A percentile compares a stretch with the other conserved stretches of the same genome.
Evolutionary conservation across 345 rosid species (phyloP).

Genomic region (Eucalyptus erythrocorys): DNA sequence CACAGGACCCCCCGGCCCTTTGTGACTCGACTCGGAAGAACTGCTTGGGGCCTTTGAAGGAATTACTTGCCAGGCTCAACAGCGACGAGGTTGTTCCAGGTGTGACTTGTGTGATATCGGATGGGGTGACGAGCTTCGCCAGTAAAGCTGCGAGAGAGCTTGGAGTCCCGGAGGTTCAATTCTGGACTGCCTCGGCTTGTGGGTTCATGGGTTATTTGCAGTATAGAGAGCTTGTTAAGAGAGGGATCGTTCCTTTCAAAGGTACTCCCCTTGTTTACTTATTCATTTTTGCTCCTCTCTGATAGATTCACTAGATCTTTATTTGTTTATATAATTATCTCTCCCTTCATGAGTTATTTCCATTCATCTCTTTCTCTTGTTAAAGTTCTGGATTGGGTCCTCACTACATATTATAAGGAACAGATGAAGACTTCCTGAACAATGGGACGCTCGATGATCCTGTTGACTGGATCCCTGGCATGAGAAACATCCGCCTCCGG

Average conservation of each 20-base stretch:
- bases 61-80: constrained; percentile 1
- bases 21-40: background rate
- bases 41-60: constrained; percentile 4
- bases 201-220: constrained; percentile 18
- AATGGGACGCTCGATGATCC: constrained; percentile 12
- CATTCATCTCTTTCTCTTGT: background rate
- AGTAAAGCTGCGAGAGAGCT: constrained; percentile 8
- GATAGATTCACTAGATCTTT: background rate
- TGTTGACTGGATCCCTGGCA: constrained; percentile 26
- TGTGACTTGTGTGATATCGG: constrained; percentile 15
- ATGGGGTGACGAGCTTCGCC: constrained; percentile 4
- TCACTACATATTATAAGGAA: background rate
- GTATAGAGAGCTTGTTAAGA: constrained; percentile 1
- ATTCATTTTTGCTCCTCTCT: background rate
- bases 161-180: constrained; percentile 9
- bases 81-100: background rate
- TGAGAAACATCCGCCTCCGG: constrained; percentile 12
- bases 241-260: constrained; percentile 19
- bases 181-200: constrained; percentile 21
- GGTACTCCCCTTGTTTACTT: background rate
- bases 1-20: background rate
- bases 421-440: constrained; percentile 10
- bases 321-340: background rate
- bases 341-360: background rate
- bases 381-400: background rate